Evolutionary conservation across 2,329 filamentous ascomycete species (phyloP).

Genomic region (Venturia carpophila): DNA sequence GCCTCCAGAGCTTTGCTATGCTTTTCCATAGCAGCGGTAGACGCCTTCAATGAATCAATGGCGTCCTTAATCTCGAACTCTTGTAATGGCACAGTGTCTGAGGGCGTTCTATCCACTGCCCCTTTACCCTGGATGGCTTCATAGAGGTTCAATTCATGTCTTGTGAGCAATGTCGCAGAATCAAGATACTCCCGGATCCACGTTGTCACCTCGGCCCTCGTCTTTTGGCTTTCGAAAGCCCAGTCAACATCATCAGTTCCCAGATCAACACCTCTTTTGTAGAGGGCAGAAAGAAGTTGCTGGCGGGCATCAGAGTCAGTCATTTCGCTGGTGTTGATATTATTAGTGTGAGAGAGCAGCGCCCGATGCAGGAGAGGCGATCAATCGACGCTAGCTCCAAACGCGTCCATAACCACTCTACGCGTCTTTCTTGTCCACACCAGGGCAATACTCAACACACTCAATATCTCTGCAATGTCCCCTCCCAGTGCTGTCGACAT

Average conservation of each 20-base stretch:
- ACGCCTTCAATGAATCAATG: conserved; percentile 55
- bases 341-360: neutral
- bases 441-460: neutral
- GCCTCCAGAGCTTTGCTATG: conserved; percentile 54
- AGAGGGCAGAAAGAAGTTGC: conserved; percentile 35
- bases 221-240: conserved; percentile 39
- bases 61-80: conserved; percentile 55
- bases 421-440: neutral
- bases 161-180: conserved; percentile 39
- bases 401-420: conserved; percentile 6
- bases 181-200: conserved; percentile 44
- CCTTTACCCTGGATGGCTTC: conserved; percentile 29
- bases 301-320: neutral
- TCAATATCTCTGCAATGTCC: neutral
- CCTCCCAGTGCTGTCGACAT: conserved; percentile 23
- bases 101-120: conserved; percentile 17
- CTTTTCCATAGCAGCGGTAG: conserved; percentile 55
- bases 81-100: conserved; percentile 39
- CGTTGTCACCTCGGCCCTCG: conserved; percentile 32
- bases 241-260: conserved; percentile 40
- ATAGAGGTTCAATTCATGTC: conserved; percentile 43
- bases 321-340: conserved; percentile 9
- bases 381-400: neutral
- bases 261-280: conserved; percentile 38
- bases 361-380: neutral